Percentiles rank a stretch among this genome's conserved stretches.
phyloP scores from a whole-genome alignment of 768 basidiomycete species.

The Daedaleopsis sinensis region DNA sequence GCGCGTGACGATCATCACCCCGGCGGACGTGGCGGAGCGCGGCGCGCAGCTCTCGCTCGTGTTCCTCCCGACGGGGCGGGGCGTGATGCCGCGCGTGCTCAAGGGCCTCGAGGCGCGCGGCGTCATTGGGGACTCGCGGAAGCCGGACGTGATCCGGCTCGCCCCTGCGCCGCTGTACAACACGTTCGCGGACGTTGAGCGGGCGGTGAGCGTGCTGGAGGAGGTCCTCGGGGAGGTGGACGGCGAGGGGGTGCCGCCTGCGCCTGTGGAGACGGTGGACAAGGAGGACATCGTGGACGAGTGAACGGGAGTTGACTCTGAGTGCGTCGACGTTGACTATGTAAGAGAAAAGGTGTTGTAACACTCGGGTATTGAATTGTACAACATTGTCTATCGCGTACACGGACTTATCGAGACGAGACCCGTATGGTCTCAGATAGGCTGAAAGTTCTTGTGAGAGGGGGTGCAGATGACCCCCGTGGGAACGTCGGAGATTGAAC shows the following conservation, averaged over 20 bases:
- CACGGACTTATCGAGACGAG: no score
- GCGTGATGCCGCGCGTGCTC: constrained; percentile 73
- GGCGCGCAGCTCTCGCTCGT: constrained; percentile 90
- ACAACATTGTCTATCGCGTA: no score
- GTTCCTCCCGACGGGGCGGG: constrained; percentile 63
- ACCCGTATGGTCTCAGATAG: no score
- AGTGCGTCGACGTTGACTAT: no score
- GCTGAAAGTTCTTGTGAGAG: no score
- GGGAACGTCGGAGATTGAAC: no score
- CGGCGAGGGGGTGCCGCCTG: constrained; percentile 11
- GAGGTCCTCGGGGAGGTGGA: constrained; percentile 48
- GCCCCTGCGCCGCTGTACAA: constrained; percentile 90
- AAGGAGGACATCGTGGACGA: neutral
- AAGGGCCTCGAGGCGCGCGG: constrained; percentile 64
- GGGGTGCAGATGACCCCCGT: no score
- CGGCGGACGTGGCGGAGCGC: constrained; percentile 61
- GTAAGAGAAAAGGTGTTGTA: neutral
- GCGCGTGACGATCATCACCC: constrained; percentile 94
- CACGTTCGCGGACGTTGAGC: constrained; percentile 74
- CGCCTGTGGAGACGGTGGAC: neutral
- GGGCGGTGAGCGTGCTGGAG: constrained; percentile 67
- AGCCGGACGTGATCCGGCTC: constrained; percentile 90
- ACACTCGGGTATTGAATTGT: neutral
- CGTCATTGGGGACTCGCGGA: constrained; percentile 89
- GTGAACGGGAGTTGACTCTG: neutral